A percentile compares a stretch with the other conserved stretches of the same genome.
Evolutionary conservation across 2,329 filamentous ascomycete genomes (phyloP).

Genomic region (Fusarium transvaalense): DNA sequence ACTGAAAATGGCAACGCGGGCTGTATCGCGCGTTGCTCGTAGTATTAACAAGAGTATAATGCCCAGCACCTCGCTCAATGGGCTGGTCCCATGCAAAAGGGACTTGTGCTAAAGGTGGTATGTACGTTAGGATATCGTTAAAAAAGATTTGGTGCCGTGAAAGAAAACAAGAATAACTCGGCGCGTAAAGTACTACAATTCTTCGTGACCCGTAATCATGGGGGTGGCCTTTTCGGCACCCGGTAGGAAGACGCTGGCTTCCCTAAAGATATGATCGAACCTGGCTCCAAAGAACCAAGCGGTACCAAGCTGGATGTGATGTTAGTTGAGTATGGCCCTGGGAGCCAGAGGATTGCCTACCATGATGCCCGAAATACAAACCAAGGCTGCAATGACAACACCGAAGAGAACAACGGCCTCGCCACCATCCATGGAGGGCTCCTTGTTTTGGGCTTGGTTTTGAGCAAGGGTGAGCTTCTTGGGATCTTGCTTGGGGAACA

Average conservation of each 20-base stretch:
- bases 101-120: constrained; percentile 39
- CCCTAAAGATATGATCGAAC: constrained; percentile 69
- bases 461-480: constrained; percentile 64
- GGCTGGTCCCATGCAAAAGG: constrained; percentile 24
- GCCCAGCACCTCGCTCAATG: constrained; percentile 28
- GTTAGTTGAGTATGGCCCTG: constrained; percentile 5
- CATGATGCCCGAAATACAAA: constrained; percentile 81
- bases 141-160: constrained; percentile 36
- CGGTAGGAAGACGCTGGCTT: constrained; percentile 45
- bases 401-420: constrained; percentile 75
- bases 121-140: constrained; percentile 51
- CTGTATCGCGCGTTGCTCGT: constrained; percentile 36
- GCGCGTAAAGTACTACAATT: constrained; percentile 50
- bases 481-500: constrained; percentile 88
- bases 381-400: constrained; percentile 75
- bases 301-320: constrained; percentile 70
- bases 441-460: constrained; percentile 54
- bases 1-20: constrained; percentile 35
- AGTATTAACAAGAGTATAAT: constrained; percentile 48
- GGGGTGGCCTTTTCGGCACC: constrained; percentile 42
- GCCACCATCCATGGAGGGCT: constrained; percentile 64
- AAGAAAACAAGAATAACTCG: constrained; percentile 36
- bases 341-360: constrained; percentile 63
- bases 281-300: constrained; percentile 86
- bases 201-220: constrained; percentile 51